Conservation (phyloP, 768 basidiomycete genomes). For the Phylloporus rhodoxanthus region DNA sequence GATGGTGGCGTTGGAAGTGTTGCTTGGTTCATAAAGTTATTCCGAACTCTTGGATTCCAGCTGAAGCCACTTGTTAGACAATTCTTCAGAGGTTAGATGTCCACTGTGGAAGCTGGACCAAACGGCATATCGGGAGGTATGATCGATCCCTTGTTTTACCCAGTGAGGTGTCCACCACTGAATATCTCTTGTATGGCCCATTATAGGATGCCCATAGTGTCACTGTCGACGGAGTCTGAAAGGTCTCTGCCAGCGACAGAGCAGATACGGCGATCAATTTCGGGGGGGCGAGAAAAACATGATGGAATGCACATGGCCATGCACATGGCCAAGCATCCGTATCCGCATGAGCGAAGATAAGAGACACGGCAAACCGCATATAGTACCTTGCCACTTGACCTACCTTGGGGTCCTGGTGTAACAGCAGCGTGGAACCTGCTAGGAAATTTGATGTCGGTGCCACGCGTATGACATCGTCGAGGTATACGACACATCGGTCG, state of each 20-base stretch:
- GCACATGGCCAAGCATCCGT: constrained; percentile 42
- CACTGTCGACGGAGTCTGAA: constrained; percentile 1
- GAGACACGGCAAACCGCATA: too few species aligned
- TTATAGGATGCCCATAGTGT: constrained; percentile 35
- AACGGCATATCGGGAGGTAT: constrained; percentile 21
- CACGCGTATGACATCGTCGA: constrained; percentile 15
- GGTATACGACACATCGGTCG: constrained; percentile 8
- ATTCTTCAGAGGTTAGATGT: not conserved
- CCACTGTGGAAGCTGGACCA: constrained; percentile 14
- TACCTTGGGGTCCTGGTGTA: constrained; percentile 14
- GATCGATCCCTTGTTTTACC: constrained; percentile 38
- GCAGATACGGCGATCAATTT: constrained; percentile 38
- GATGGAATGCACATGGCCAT: constrained; percentile 44
- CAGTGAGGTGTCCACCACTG: constrained; percentile 35
- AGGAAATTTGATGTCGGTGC: constrained; percentile 15
- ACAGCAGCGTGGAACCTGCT: constrained; percentile 9
- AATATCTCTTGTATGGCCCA: constrained; percentile 43
- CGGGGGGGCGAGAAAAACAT: constrained; percentile 45
- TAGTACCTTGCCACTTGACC: too few species aligned
- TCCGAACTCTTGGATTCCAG: constrained; percentile 35
- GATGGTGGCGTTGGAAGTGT: constrained; percentile 12
- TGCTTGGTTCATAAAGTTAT: constrained; percentile 27
- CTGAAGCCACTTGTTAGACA: constrained; percentile 33
- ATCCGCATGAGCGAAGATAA: constrained; percentile 37
- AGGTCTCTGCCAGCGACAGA: constrained; percentile 9